phyloP scores from a whole-genome alignment of 192 early-diverging fungal genomes.

The Chytriomyces sp. region DNA sequence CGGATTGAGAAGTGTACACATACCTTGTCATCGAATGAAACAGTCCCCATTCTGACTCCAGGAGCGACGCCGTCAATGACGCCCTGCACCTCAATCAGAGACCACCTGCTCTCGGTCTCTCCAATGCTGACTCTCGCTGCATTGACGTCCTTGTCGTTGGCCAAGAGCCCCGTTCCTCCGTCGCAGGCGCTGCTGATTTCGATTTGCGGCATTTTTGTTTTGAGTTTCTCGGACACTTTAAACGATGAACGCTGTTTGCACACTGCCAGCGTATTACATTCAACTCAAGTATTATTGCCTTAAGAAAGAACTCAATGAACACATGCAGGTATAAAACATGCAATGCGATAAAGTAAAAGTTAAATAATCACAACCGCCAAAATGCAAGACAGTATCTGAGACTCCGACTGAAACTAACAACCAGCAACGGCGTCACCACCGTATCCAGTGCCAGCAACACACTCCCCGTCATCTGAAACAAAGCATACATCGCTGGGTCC shows the following conservation, averaged over 20 bases:
- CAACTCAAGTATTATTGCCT: too few relatives aligned
- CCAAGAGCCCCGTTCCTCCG: background rate
- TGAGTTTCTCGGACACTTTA: background rate
- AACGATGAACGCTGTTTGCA: background rate
- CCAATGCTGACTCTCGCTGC: background rate
- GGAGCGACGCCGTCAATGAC: background rate
- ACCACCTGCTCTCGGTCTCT: background rate
- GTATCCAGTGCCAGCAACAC: too few relatives aligned
- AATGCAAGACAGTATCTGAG: too few relatives aligned
- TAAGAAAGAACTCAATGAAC: too few relatives aligned
- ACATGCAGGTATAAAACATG: too few relatives aligned
- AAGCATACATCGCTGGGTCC: too few relatives aligned
- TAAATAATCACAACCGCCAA: too few relatives aligned
- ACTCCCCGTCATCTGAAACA: too few relatives aligned
- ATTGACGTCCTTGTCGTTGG: background rate
- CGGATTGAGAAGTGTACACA: background rate
- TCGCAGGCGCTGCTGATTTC: background rate
- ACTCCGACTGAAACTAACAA: too few relatives aligned
- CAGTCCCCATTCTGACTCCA: background rate
- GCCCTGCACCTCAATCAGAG: slow-evolving; percentile 31
- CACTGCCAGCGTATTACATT: too few relatives aligned
- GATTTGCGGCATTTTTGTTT: background rate
- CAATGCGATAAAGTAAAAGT: too few relatives aligned
- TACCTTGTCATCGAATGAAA: slow-evolving; percentile 12
- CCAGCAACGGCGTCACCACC: too few relatives aligned